Evolutionary conservation across 257 asterid genomes (phyloP).

Genomic region (Thymus mandschuricus): DNA sequence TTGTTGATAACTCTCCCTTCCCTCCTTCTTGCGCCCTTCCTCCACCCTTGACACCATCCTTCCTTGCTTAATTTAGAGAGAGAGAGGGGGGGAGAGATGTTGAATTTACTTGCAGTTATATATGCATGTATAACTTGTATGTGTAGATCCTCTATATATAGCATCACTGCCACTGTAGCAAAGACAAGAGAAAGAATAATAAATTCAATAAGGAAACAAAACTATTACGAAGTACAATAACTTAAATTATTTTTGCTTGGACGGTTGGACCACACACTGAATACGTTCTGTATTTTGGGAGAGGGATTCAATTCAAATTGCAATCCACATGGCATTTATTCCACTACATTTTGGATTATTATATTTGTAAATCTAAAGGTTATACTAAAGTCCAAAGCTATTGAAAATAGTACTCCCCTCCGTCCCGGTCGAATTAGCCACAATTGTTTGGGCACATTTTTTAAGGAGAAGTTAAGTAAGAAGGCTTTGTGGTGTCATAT

Average conservation of each 20-base stretch:
- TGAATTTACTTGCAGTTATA: neutral
- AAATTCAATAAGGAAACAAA: neutral
- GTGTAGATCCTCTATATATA: constrained; percentile 42
- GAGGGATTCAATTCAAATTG: constrained; percentile 36
- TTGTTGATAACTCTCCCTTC: constrained; percentile 33
- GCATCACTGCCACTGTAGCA: neutral
- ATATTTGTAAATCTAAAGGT: too few relatives aligned
- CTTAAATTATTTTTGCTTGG: constrained; percentile 9
- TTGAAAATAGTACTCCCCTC: too few relatives aligned
- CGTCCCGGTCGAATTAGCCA: too few relatives aligned
- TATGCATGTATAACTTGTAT: constrained; percentile 23
- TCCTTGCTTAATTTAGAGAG: neutral
- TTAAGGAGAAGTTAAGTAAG: too few relatives aligned
- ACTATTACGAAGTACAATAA: too few relatives aligned
- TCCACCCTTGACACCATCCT: constrained; percentile 59
- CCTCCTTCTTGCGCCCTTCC: constrained; percentile 38
- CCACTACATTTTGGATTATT: neutral
- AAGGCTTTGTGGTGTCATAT: too few relatives aligned
- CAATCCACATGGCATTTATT: constrained; percentile 2
- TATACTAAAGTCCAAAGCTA: too few relatives aligned
- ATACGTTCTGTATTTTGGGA: constrained; percentile 6
- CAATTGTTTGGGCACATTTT: too few relatives aligned
- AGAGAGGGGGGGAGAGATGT: constrained; percentile 8
- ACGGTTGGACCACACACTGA: constrained; percentile 25
- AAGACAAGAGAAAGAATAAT: neutral